phyloP scores from a whole-genome alignment of 106 monocot genomes.

The Iris macrosiphon region DNA sequence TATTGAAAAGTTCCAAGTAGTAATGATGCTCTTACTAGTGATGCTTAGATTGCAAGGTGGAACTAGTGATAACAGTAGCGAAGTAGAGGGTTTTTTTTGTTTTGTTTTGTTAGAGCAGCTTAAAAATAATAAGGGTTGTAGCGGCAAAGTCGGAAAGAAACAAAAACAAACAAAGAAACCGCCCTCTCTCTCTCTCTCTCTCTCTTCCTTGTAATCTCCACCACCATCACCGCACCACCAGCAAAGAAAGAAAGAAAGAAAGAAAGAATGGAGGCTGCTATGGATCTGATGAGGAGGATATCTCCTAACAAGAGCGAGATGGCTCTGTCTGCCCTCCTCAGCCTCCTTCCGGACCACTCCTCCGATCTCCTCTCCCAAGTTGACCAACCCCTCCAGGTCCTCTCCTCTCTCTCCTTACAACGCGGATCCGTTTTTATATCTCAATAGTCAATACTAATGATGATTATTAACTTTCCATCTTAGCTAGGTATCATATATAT shows the following conservation, averaged over 20 bases:
- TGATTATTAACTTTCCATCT: neutral
- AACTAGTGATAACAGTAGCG: no score
- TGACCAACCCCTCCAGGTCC: conserved; percentile 92
- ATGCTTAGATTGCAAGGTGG: no score
- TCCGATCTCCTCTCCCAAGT: conserved; percentile 94
- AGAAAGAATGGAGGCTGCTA: conserved; percentile 75
- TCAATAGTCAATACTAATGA: neutral
- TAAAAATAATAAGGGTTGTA: no score
- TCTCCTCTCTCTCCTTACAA: neutral
- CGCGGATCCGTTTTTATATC: neutral
- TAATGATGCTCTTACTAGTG: no score
- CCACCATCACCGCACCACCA: neutral
- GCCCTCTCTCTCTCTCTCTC: no score
- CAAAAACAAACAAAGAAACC: no score
- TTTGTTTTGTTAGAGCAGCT: no score
- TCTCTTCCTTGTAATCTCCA: no score
- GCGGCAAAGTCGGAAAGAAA: no score
- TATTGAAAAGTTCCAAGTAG: no score
- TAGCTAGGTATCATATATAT: neutral
- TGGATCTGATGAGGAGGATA: conserved; percentile 99
- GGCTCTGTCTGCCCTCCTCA: conserved; percentile 78
- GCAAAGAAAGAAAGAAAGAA: neutral
- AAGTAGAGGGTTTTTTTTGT: no score
- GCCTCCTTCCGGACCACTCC: conserved; percentile 82
- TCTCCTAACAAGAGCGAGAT: conserved; percentile 69